phyloP scores from a whole-genome alignment of 2,329 filamentous ascomycete genomes.

The Rhinocladiella similis region DNA sequence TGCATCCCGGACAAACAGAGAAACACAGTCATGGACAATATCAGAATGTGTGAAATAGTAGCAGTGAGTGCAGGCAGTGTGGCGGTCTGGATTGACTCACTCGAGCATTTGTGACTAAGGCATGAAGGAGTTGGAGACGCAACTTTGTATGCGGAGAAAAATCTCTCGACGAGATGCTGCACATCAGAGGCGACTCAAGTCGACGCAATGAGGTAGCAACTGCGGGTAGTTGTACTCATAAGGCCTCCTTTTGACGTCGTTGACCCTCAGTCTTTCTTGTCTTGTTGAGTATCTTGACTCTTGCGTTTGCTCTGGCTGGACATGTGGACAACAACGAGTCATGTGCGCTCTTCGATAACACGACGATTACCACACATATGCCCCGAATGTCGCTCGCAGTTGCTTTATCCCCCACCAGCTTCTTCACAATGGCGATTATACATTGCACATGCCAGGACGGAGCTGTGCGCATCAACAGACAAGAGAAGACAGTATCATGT shows the following conservation, averaged over 20 bases:
- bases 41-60: background rate
- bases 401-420: background rate
- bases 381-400: constrained; percentile 8
- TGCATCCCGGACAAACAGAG: background rate
- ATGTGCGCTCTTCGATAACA: background rate
- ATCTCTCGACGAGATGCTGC: no score
- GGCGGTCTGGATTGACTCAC: background rate
- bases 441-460: background rate
- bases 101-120: background rate
- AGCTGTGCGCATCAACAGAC: background rate
- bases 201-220: no score
- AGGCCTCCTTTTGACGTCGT: no score
- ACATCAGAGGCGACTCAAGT: no score
- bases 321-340: constrained; percentile 12
- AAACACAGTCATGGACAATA: background rate
- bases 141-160: background rate
- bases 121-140: background rate
- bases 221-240: no score
- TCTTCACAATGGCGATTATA: background rate
- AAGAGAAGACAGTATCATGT: background rate
- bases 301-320: background rate
- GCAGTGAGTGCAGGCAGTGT: no score
- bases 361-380: constrained; percentile 12
- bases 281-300: background rate
- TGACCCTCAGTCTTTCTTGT: background rate